Evolutionary conservation across 257 asterid species (phyloP), one percentile per base, ranked within the genome.

Genomic region (Petunia axillaris): DNA sequence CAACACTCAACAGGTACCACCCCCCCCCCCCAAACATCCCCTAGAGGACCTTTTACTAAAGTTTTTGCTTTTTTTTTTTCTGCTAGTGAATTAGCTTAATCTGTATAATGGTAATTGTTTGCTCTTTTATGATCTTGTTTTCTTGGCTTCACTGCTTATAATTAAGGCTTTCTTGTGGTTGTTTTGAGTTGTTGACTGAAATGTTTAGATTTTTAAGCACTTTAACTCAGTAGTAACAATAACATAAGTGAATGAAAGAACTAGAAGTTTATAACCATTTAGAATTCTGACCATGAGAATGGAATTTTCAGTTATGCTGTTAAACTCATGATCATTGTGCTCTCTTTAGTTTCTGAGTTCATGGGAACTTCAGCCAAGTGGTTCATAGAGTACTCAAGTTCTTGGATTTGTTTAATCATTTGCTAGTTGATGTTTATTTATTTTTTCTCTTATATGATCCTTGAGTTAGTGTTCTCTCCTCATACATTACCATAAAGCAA

Each of bases 1-100:
- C 55, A 57, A 15, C 37, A 40, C 58, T 60, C 40, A 15, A 38
- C 68, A 38, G 64, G 81, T 81, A 43, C 54, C 64, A 41, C 78
- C 8, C 4, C 43, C 25, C 64, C 4, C 13, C 15, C 25, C 60
- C 55, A 25, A 25, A 25, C 25, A 25, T 25, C 25, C 25, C 25
- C 25, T 25, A 25, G 25, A 25, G 25, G 25, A 25, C 25, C 25
- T 25, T 25, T 8, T 3, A 38, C 14, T 14, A 8, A 75, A 14
- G 14, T 55, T 37, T 52, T 25, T 4, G 3, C 36, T 37, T 37
- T 38, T 37, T 6, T 52, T 37, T 37, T 6, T 52, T 37, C 9
- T 55, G 4, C 53, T 54, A 6, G 6, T 53, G 44, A 13, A 36
- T 71, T 35, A 25, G 37, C 10, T 62, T 38, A 37, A 70, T 14